These are phyloP conservation scores for Neofusicoccum umdonicola DNA, from an alignment of 2,329 filamentous ascomycete species.

Conservation along the genomic window DNA sequence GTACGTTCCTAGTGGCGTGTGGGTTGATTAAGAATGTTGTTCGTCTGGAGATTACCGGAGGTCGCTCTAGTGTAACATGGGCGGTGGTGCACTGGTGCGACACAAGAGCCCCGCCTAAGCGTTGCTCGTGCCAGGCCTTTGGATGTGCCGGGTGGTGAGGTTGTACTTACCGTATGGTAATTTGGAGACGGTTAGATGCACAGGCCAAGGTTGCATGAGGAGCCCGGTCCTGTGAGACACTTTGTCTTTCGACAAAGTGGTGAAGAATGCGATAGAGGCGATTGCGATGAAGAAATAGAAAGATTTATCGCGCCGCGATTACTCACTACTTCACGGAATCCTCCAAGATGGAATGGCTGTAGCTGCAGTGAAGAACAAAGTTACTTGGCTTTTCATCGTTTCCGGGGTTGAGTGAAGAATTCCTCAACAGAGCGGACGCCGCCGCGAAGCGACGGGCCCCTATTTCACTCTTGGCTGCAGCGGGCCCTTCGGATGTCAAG, in stretches of 20 bases:
- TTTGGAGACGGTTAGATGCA: background rate
- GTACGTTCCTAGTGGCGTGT: background rate
- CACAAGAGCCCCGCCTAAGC: background rate
- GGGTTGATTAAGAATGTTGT: background rate
- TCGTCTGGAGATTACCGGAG: background rate
- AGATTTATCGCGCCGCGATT: too few relatives aligned
- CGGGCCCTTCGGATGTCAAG: background rate
- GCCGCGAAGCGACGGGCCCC: background rate
- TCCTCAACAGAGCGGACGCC: background rate
- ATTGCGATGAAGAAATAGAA: background rate
- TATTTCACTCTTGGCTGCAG: background rate
- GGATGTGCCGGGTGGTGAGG: background rate
- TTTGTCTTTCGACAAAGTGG: too few relatives aligned
- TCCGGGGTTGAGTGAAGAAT: too few relatives aligned
- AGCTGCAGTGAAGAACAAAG: too few relatives aligned
- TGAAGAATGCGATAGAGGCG: background rate
- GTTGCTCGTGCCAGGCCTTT: background rate
- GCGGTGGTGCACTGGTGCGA: conserved; percentile 10
- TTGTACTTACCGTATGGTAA: background rate
- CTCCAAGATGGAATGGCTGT: too few relatives aligned
- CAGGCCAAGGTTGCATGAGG: background rate
- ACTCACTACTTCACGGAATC: too few relatives aligned
- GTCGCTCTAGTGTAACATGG: background rate
- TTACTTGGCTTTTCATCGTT: background rate
- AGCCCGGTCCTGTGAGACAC: background rate